Conservation (phyloP, 2,329 filamentous ascomycete genomes). For the Clonostachys rhizophaga region DNA sequence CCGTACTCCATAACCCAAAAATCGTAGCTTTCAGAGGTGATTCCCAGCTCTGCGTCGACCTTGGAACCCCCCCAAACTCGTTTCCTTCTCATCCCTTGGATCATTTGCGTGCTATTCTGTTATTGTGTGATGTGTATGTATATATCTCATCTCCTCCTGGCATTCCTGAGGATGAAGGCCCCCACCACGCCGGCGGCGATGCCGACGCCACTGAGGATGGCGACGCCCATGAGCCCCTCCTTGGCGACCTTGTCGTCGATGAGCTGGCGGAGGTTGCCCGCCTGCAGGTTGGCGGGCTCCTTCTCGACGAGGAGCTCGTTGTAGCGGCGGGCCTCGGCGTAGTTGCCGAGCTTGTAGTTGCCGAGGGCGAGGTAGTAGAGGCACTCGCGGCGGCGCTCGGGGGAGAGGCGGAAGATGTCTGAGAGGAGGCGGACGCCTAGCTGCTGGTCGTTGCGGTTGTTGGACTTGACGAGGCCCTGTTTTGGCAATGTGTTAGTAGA, state of each 20-base stretch:
- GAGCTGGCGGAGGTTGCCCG: constrained; percentile 75
- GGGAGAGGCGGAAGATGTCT: constrained; percentile 92
- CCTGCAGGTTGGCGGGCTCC: constrained; percentile 89
- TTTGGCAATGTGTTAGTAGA: neutral
- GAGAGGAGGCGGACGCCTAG: constrained; percentile 89
- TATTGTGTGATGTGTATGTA: neutral
- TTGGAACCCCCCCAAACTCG: neutral
- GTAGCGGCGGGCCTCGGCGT: constrained; percentile 88
- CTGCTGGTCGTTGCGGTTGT: constrained; percentile 79
- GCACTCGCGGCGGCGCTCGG: constrained; percentile 92
- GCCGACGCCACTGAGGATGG: constrained; percentile 89
- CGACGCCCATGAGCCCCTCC: constrained; percentile 90
- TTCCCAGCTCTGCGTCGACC: neutral
- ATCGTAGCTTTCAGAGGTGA: too few species aligned
- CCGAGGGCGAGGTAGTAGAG: constrained; percentile 96
- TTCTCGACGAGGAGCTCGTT: constrained; percentile 90
- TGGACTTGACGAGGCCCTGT: constrained; percentile 93
- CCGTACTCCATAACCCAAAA: too few species aligned
- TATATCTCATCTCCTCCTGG: constrained; percentile 47
- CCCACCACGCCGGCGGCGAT: constrained; percentile 92
- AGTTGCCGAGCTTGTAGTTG: constrained; percentile 98
- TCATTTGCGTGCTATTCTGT: neutral
- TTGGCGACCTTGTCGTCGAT: constrained; percentile 96
- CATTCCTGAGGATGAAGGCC: constrained; percentile 76
- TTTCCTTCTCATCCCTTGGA: neutral